phyloP scores from a whole-genome alignment of 2,329 filamentous ascomycete species.

The Nothophoma quercina region DNA sequence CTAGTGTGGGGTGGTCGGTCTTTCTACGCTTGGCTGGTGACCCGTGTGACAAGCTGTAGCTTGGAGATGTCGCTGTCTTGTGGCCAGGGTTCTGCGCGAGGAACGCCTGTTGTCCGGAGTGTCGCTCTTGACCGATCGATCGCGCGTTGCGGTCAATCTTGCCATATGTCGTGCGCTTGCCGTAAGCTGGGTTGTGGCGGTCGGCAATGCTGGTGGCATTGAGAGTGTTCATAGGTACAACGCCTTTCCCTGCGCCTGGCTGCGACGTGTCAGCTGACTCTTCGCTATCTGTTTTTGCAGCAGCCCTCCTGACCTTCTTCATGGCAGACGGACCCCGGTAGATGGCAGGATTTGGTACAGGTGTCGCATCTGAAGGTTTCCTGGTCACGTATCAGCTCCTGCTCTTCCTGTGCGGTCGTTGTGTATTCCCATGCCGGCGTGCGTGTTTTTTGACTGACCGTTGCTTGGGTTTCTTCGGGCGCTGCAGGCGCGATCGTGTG shows the following conservation, averaged over 20 bases:
- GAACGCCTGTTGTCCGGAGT: conserved; percentile 18
- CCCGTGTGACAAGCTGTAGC: not conserved
- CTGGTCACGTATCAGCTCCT: conserved; percentile 15
- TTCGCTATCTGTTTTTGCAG: not conserved
- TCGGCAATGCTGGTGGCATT: not conserved
- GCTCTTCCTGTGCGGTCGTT: conserved; percentile 5
- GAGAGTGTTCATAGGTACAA: conserved; percentile 25
- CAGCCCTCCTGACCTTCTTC: conserved; percentile 13
- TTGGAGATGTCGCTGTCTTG: not conserved
- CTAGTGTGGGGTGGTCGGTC: conserved; percentile 8
- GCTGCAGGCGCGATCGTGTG: not conserved
- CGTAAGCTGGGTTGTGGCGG: not conserved
- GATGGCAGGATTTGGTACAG: conserved; percentile 19
- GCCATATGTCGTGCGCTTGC: conserved; percentile 24
- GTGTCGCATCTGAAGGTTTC: conserved; percentile 26
- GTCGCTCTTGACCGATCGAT: conserved; percentile 15
- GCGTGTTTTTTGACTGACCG: conserved; percentile 12
- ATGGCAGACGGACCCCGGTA: conserved; percentile 10
- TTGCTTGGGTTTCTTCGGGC: not conserved
- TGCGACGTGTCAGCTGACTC: conserved; percentile 11
- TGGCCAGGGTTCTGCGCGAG: not conserved
- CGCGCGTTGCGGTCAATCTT: conserved; percentile 8
- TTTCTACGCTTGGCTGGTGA: conserved; percentile 31
- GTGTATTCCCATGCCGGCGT: not conserved
- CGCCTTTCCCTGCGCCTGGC: conserved; percentile 24